Percentiles rank a stretch among this genome's conserved stretches.
These are phyloP conservation scores for Suillus discolor DNA, from an alignment of 768 basidiomycete genomes.

Conservation along the genomic window DNA sequence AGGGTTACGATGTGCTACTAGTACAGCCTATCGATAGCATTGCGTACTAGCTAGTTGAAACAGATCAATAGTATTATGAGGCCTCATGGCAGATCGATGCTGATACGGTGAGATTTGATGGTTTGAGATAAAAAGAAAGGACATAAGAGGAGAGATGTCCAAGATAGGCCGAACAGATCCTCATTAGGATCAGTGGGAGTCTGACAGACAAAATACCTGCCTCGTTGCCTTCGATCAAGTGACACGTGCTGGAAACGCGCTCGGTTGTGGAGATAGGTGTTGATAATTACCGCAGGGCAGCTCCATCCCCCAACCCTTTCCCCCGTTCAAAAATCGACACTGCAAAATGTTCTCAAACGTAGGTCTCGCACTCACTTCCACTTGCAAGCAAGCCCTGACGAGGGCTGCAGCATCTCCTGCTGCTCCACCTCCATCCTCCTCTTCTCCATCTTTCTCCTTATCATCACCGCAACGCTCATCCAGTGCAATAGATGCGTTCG, in stretches of 20 bases:
- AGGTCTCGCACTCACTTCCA: constrained; percentile 78
- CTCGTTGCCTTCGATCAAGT: constrained; percentile 24
- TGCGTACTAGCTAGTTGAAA: constrained; percentile 12
- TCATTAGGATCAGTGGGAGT: constrained; percentile 9
- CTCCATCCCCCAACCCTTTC: constrained; percentile 68
- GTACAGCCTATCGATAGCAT: constrained; percentile 13
- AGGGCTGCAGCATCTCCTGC: constrained; percentile 85
- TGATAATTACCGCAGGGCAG: constrained; percentile 30
- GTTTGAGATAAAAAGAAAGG: constrained; percentile 15
- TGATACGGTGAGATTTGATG: constrained; percentile 14
- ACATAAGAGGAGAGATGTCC: constrained; percentile 12
- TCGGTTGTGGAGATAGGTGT: constrained; percentile 28
- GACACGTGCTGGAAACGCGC: constrained; percentile 34
- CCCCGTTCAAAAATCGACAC: constrained; percentile 79
- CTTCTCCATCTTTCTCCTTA: constrained; percentile 73
- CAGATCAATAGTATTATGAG: constrained; percentile 11
- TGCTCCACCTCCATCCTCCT: constrained; percentile 80
- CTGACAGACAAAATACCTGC: constrained; percentile 8
- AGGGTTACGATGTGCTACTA: background rate
- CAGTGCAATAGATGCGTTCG: constrained; percentile 72
- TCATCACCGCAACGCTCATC: constrained; percentile 81
- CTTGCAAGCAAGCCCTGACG: constrained; percentile 80
- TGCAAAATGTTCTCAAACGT: constrained; percentile 82
- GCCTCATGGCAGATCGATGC: constrained; percentile 13
- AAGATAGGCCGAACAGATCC: constrained; percentile 9